Evolutionary conservation across 129 eudicot genomes (phyloP).

Genomic region (Ambrosia artemisiifolia): DNA sequence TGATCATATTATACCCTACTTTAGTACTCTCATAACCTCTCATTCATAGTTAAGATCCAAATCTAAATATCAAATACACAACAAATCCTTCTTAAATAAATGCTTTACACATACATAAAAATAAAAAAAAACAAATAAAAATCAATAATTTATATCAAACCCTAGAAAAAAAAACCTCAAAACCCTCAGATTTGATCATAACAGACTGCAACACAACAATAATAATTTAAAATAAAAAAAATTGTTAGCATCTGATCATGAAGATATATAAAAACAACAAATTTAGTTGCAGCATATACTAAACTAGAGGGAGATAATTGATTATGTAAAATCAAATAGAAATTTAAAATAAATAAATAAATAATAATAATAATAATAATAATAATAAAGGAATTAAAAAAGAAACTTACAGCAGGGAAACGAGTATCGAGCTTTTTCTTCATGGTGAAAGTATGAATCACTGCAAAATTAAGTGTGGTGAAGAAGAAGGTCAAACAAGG

Average conservation of each 20-base stretch:
- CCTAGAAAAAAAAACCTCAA: no score
- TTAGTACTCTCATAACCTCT: no score
- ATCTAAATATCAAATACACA: no score
- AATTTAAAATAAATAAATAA: background rate
- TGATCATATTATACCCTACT: no score
- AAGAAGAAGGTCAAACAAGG: background rate
- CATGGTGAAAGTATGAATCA: slow-evolving; percentile 30
- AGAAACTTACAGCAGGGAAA: slow-evolving; percentile 56
- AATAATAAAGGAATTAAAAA: background rate
- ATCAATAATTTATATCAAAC: no score
- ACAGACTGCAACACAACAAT: background rate
- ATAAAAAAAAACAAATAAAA: no score
- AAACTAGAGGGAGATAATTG: no score
- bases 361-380: background rate
- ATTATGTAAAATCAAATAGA: background rate
- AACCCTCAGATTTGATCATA: no score
- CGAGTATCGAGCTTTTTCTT: slow-evolving; percentile 73
- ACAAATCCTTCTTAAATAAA: no score
- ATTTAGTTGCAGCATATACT: background rate
- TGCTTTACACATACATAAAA: no score
- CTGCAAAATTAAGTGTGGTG: background rate
- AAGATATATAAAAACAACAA: background rate
- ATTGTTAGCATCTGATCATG: background rate
- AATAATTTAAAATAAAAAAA: background rate
- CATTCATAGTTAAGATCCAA: no score